A percentile compares a stretch with the other conserved stretches of the same genome.
These are phyloP conservation scores for Hypoxylon sp. DNA, from an alignment of 2,329 filamentous ascomycete genomes.

Conservation along the genomic window DNA sequence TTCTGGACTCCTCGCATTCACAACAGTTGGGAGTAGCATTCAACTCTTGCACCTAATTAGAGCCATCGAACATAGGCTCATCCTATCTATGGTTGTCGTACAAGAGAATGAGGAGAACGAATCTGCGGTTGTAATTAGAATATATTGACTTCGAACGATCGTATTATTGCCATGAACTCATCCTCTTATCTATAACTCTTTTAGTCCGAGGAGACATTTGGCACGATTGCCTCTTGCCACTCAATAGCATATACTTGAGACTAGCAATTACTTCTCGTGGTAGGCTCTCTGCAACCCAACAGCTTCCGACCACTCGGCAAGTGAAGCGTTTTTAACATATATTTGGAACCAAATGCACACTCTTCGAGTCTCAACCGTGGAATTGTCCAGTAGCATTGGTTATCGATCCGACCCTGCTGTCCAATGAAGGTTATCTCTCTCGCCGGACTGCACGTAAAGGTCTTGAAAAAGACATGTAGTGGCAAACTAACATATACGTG, in stretches of 20 bases:
- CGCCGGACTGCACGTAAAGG: slow-evolving; percentile 1
- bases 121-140: slow-evolving; percentile 9
- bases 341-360: background rate
- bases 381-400: slow-evolving; percentile 14
- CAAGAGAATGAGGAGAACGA: slow-evolving; percentile 11
- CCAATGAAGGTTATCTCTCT: slow-evolving; percentile 7
- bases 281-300: slow-evolving; percentile 23
- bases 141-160: slow-evolving; percentile 16
- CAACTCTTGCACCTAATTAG: slow-evolving; percentile 17
- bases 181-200: slow-evolving; percentile 25
- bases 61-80: slow-evolving; percentile 11
- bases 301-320: slow-evolving; percentile 24
- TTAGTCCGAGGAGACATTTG: slow-evolving; percentile 24
- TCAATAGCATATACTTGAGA: slow-evolving; percentile 10
- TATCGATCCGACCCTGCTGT: slow-evolving; percentile 16
- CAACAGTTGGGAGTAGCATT: slow-evolving; percentile 24
- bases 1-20: slow-evolving; percentile 11
- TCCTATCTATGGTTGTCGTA: slow-evolving; percentile 25
- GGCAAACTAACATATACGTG: slow-evolving; percentile 38
- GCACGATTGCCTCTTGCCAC: slow-evolving; percentile 13
- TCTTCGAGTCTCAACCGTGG: slow-evolving; percentile 10
- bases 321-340: slow-evolving; percentile 9
- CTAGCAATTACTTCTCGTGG: slow-evolving; percentile 5
- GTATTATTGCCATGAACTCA: background rate
- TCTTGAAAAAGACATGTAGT: slow-evolving; percentile 10